Base-by-base conservation (phyloP, 306 rosid genomes). In the Biancaea sappan region DNA sequence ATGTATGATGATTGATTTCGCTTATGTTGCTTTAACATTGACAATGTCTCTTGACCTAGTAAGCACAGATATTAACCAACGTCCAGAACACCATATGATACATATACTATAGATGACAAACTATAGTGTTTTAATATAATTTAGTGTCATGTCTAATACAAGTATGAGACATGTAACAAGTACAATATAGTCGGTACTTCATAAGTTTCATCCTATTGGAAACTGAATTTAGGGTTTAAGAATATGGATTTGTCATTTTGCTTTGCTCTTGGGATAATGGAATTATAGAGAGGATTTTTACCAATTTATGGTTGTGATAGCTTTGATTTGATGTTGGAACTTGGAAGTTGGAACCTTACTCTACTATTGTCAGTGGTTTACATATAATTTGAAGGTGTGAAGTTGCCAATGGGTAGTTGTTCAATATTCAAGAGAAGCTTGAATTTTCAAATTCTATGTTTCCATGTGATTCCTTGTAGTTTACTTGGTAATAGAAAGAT, bases 401-500 rank as follows among this genome's bases (percentile, higher is more conserved):
- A 65, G 37, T 71, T 52, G 22, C 11, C 35, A 35, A 16, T 6
- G 48, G 38, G 24, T 66, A 8, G 35, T 21, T 37, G 18, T 8
- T 64, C 50, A 53, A 63, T 34, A 21, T 43, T 41, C 47, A 32
- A 9, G 50, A 24, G 57, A 31, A 57, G 22, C 54, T 61, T 28
- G 44, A 58, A 60, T 24, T 41, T 58, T 40, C 29, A 25, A 0
- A 31, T 28, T 77, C 60, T 38, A 29, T 44, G 35, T 21, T 52
- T 22, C 11, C 29, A 21, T 19, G 57, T 47, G 67, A 29, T 66
- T 16, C 50, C 63, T 32, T 61, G 3, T 60, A 18, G 31, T 43
- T 71, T 74, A 32, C 44, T 44, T 66, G 53, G 56, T 44, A 51
- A 68, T 74, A 62, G 67, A 58, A 26, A 41, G 67, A 18, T 48